Conservation (phyloP, 225 moss, liverwort and hornwort species). For the Pseudisothecium myosuroides region DNA sequence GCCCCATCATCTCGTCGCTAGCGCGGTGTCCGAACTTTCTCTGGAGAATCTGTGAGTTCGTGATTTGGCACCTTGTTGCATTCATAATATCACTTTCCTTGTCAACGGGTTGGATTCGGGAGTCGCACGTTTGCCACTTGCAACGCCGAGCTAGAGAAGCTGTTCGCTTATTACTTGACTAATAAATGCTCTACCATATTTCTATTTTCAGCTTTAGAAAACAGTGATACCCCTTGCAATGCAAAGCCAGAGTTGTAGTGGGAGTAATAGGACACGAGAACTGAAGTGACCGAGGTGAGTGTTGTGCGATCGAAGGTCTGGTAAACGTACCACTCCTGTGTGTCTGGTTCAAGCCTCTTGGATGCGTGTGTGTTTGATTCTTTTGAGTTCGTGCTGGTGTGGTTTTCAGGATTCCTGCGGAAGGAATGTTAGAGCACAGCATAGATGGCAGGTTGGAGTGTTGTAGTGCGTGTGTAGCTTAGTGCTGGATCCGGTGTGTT, state of each 20-base stretch:
- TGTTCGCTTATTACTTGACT: not conserved
- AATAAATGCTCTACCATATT: not conserved
- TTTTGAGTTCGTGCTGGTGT: not conserved
- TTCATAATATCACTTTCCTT: not conserved
- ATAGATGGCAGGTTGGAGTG: not conserved
- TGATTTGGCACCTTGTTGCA: not conserved
- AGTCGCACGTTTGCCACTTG: not conserved
- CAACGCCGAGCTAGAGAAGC: not conserved
- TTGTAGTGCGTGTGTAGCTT: not conserved
- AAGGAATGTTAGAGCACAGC: not conserved
- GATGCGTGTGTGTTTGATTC: not conserved
- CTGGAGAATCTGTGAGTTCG: not conserved
- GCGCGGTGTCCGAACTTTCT: not conserved
- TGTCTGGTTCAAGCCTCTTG: not conserved
- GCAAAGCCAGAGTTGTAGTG: not conserved
- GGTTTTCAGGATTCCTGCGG: not conserved
- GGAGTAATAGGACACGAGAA: not conserved
- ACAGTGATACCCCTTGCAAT: not conserved
- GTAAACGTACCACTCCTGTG: too few species aligned
- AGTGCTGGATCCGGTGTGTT: not conserved
- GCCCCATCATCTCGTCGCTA: not conserved
- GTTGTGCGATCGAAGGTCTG: not conserved
- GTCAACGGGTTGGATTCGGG: not conserved
- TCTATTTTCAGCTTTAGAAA: not conserved
- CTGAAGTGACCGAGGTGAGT: not conserved